phyloP scores from a whole-genome alignment of 345 rosid genomes.

The Gossypium mustelinum region DNA sequence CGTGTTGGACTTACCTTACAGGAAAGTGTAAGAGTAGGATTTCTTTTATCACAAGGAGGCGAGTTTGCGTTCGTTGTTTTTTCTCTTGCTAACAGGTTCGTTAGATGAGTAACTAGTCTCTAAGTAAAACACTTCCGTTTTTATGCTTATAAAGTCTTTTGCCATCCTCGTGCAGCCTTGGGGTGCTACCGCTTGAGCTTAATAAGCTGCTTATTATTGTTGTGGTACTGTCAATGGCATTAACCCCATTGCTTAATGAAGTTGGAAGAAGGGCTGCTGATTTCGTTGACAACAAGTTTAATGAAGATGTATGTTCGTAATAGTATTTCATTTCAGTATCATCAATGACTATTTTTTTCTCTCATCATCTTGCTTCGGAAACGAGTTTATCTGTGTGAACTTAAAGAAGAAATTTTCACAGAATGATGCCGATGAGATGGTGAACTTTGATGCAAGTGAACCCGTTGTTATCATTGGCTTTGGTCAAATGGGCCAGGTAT shows the following conservation, averaged over 20 bases:
- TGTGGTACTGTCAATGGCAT: slow-evolving; percentile 92
- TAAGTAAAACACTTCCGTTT: not conserved
- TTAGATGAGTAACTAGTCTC: slow-evolving; percentile 14
- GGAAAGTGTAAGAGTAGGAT: slow-evolving; percentile 89
- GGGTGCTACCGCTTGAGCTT: slow-evolving; percentile 95
- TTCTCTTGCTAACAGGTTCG: slow-evolving; percentile 87
- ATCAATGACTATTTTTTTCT: not conserved
- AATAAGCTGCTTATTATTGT: slow-evolving; percentile 95
- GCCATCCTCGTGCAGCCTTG: slow-evolving; percentile 54
- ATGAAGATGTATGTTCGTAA: slow-evolving; percentile 36
- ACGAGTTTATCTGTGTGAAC: not conserved
- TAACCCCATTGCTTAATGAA: slow-evolving; percentile 87
- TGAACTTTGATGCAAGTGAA: slow-evolving; percentile 65
- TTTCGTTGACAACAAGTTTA: slow-evolving; percentile 53
- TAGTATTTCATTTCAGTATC: slow-evolving; percentile 9
- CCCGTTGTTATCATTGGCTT: slow-evolving; percentile 91
- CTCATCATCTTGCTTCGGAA: not conserved
- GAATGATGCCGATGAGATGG: slow-evolving; percentile 43
- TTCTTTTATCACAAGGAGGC: slow-evolving; percentile 96
- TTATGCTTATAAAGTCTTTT: slow-evolving; percentile 20
- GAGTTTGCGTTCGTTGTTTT: slow-evolving; percentile 95
- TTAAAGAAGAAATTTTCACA: slow-evolving; percentile 28
- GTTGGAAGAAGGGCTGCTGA: slow-evolving; percentile 82
- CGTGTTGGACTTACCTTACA: slow-evolving; percentile 85
- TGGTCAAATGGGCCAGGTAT: slow-evolving; percentile 96